Evolutionary conservation across 495 filamentous ascomycete genomes (phyloP).

Genomic region (Trichoderma asperelloides): DNA sequence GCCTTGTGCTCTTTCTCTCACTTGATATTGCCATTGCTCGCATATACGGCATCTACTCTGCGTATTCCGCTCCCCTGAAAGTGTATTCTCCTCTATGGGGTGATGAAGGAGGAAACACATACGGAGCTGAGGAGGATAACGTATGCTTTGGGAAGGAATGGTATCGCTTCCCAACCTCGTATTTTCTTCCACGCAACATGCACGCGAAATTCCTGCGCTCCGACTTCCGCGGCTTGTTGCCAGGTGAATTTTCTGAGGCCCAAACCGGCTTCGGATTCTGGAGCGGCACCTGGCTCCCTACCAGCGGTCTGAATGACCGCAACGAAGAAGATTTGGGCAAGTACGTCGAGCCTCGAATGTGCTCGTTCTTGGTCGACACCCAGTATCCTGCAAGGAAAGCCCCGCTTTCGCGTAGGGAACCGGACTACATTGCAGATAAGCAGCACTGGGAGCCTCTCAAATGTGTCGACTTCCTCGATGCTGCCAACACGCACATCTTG

Average conservation of each 20-base stretch:
- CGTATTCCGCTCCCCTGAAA: constrained; percentile 76
- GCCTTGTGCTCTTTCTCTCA: constrained; percentile 43
- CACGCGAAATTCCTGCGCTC: constrained; percentile 81
- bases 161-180: constrained; percentile 95
- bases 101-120: constrained; percentile 33
- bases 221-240: constrained; percentile 81
- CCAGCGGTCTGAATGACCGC: constrained; percentile 83
- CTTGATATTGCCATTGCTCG: constrained; percentile 59
- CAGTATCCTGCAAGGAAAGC: constrained; percentile 53
- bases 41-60: constrained; percentile 70
- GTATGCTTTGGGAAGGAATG: constrained; percentile 96
- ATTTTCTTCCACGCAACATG: constrained; percentile 72
- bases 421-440: constrained; percentile 60
- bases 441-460: constrained; percentile 63
- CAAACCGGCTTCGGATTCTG: constrained; percentile 51
- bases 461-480: constrained; percentile 75
- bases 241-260: constrained; percentile 79
- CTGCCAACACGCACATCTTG: constrained; percentile 58
- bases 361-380: constrained; percentile 82
- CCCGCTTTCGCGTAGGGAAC: constrained; percentile 50
- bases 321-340: constrained; percentile 83
- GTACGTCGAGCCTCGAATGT: constrained; percentile 69
- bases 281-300: constrained; percentile 69
- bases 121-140: constrained; percentile 33
- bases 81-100: constrained; percentile 51